phyloP scores from a whole-genome alignment of 768 basidiomycete genomes.

The Russula sp. region DNA sequence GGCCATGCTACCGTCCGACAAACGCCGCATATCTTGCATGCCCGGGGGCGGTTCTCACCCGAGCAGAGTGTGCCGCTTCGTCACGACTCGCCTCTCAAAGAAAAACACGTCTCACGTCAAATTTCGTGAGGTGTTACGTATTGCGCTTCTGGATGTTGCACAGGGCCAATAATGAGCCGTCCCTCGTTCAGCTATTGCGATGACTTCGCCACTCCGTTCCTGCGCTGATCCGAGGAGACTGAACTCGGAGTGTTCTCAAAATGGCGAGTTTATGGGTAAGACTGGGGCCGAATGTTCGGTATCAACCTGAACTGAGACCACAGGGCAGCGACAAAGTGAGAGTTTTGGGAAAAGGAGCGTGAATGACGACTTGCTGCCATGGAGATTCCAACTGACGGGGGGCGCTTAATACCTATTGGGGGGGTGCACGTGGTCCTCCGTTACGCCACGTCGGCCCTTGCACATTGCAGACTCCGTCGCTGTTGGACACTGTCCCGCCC shows the following conservation, averaged over 20 bases:
- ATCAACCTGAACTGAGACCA: background rate
- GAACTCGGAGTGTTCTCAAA: constrained; percentile 6
- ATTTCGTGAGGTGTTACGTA: constrained; percentile 17
- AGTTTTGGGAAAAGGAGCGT: background rate
- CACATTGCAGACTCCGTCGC: background rate
- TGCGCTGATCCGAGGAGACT: constrained; percentile 19
- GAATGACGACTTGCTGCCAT: background rate
- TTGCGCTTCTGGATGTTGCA: constrained; percentile 11
- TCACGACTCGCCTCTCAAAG: constrained; percentile 1
- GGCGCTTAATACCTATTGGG: too few species aligned
- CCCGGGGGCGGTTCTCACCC: constrained; percentile 13
- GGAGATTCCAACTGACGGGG: too few species aligned
- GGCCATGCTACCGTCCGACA: constrained; percentile 8
- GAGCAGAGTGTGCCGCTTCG: constrained; percentile 4
- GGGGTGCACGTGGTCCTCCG: background rate
- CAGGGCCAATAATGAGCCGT: constrained; percentile 7
- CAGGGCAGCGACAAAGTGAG: background rate
- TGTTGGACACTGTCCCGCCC: too few species aligned
- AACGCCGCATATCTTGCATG: constrained; percentile 9
- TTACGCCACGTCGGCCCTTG: constrained; percentile 8
- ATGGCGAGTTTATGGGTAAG: constrained; percentile 6
- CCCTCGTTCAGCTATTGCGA: background rate
- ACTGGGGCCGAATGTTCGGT: background rate
- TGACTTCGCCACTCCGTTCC: background rate
- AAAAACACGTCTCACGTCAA: constrained; percentile 16